Evolutionary conservation across 257 asterid genomes (phyloP), one percentile per base, ranked within the genome.

Genomic region (Solanum lignicaule): DNA sequence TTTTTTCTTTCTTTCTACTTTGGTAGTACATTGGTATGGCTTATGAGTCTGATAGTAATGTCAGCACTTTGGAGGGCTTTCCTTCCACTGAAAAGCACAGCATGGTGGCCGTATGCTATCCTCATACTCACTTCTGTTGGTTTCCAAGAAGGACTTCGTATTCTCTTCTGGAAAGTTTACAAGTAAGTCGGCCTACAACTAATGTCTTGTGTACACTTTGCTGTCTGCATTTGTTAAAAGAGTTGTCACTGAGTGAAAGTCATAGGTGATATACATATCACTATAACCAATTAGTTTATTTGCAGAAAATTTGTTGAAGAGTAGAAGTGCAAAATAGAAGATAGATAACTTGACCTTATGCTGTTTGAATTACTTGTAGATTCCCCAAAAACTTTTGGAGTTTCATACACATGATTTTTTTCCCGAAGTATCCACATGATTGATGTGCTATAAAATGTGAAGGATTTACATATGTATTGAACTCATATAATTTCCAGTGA

Each of bases 1-100:
- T n/a, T 43, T 27, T 23, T 23, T 39, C 11, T 43, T 46, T 58
- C 35, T 48, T 46, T 21, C 72, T 58, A 43, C 5, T 84, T 81
- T 85, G 60, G 92, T 48, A 97, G 98, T 89, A 92, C 98, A 14
- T 89, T 97, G 93, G 88, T 92, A 86, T 97, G 99, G 98, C 93
- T 97, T 88, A 94, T 93, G 92, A 97, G 98, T 88, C 93, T 97
- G 88, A 97, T 95, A 52, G 95, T 94, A 29, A 65, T 97, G 88
- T 93, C 99, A 84, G 98, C 95, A 8, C 87, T 93, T 14, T 95
- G 98, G 99, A 93, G 98, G 89, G 95, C 95, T 58, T 95, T 97
- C 91, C 94, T 97, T 21, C 99, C 99, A 32, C 92, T 95, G 88
- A 84, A 91, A 87, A 90, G 95, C 78, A 87, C 91, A 83, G 86